These are phyloP conservation scores for Podospora pseudocomata DNA, from an alignment of 495 filamentous ascomycete genomes.

Conservation along the genomic window DNA sequence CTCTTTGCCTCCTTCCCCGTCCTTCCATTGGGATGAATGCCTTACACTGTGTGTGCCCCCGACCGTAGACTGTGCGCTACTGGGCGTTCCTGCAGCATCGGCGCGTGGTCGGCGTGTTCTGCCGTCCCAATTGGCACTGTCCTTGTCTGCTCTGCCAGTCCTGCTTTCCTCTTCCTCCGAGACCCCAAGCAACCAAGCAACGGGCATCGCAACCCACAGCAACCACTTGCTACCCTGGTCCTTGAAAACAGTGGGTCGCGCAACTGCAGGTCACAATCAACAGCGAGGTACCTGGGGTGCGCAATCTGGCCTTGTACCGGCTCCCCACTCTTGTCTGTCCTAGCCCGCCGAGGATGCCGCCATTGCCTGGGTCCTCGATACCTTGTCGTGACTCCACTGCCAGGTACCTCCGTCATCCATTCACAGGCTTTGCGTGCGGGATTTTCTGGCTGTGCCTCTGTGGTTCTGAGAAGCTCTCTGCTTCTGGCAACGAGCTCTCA, in stretches of 20 bases:
- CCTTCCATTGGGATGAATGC: not conserved
- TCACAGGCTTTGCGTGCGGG: constrained; percentile 27
- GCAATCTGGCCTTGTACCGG: constrained; percentile 26
- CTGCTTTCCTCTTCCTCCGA: constrained; percentile 18
- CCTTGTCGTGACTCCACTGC: constrained; percentile 23
- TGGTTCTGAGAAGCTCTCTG: constrained; percentile 10
- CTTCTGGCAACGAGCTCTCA: not conserved
- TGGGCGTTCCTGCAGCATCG: constrained; percentile 12
- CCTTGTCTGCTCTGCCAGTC: constrained; percentile 5
- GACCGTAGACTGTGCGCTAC: not conserved
- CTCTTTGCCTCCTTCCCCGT: not conserved
- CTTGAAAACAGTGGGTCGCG: constrained; percentile 21
- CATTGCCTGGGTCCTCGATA: constrained; percentile 23
- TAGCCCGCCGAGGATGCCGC: constrained; percentile 13
- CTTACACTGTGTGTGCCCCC: constrained; percentile 21
- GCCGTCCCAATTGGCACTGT: constrained; percentile 27
- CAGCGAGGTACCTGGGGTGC: constrained; percentile 26
- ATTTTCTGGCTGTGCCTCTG: constrained; percentile 34
- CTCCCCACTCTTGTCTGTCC: constrained; percentile 20
- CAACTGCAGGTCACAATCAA: constrained; percentile 32
- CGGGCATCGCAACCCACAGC: constrained; percentile 9
- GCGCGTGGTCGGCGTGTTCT: constrained; percentile 22
- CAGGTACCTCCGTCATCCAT: constrained; percentile 24
- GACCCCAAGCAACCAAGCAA: constrained; percentile 26
- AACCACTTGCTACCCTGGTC: constrained; percentile 13